A percentile compares a stretch with the other conserved stretches of the same genome.
Conservation (phyloP, 2,329 filamentous ascomycete species). For the Cryphonectria parasitica region DNA sequence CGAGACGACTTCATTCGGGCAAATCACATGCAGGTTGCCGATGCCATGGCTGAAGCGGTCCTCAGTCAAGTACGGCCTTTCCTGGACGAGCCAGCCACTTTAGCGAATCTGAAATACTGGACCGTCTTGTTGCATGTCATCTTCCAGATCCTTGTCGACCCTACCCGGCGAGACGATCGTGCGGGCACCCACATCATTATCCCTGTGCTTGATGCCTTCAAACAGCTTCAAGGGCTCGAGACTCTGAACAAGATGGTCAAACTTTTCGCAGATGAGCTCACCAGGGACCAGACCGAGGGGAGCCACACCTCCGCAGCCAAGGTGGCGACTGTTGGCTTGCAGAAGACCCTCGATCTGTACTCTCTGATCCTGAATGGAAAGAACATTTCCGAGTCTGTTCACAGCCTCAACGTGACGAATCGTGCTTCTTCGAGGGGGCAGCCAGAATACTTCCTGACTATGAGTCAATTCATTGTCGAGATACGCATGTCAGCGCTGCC, state of each 20-base stretch:
- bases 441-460: conserved; percentile 46
- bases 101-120: conserved; percentile 74
- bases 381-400: conserved; percentile 75
- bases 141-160: conserved; percentile 78
- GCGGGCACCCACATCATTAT: conserved; percentile 63
- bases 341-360: conserved; percentile 85
- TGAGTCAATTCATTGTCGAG: conserved; percentile 83
- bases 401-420: conserved; percentile 51
- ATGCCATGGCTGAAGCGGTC: conserved; percentile 72
- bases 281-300: conserved; percentile 41
- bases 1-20: conserved; percentile 63
- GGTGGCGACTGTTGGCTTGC: conserved; percentile 64
- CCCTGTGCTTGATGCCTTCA: conserved; percentile 84
- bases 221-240: conserved; percentile 75
- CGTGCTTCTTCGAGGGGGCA: conserved; percentile 46
- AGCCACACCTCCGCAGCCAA: conserved; percentile 50
- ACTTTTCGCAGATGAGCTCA: conserved; percentile 65
- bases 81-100: conserved; percentile 52
- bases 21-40: conserved; percentile 59
- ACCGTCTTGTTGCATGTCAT: conserved; percentile 79
- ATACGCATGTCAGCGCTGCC: conserved; percentile 80
- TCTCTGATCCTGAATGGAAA: conserved; percentile 76
- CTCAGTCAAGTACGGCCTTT: conserved; percentile 66
- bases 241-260: conserved; percentile 73
- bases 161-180: conserved; percentile 50